Conservation (phyloP, 176 grass and related monocot genomes). For the Ampelocalamus luodianensis region DNA sequence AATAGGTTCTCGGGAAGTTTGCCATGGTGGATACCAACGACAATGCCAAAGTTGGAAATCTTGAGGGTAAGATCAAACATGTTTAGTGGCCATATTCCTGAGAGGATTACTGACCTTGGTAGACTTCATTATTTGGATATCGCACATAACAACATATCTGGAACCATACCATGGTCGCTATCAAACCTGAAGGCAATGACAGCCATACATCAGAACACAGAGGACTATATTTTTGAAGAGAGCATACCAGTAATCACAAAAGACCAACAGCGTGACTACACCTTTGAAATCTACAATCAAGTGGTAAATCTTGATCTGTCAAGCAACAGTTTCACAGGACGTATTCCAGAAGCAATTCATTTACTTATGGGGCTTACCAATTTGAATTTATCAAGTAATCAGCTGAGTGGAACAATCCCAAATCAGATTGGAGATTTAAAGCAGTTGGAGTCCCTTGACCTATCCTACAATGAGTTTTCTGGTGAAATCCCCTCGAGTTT, state of each 20-base stretch:
- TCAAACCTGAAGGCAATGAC: slow-evolving; percentile 35
- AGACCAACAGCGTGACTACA: not conserved
- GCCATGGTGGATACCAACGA: slow-evolving; percentile 37
- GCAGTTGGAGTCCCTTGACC: not conserved
- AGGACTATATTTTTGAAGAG: not conserved
- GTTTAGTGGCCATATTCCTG: slow-evolving; percentile 40
- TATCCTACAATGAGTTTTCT: not conserved
- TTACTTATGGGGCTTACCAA: not conserved
- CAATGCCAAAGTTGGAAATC: not conserved
- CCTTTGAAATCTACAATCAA: not conserved
- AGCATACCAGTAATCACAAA: not conserved
- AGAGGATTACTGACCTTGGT: not conserved
- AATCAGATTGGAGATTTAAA: not conserved
- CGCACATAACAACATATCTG: slow-evolving; percentile 36
- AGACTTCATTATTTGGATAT: not conserved
- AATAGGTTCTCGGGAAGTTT: slow-evolving; percentile 40
- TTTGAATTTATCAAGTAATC: not conserved
- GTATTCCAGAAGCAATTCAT: not conserved
- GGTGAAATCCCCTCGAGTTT: not conserved
- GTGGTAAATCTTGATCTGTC: not conserved
- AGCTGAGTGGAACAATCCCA: not conserved
- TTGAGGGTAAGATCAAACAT: slow-evolving; percentile 42
- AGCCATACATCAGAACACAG: not conserved
- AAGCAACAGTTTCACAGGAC: not conserved
- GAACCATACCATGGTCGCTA: slow-evolving; percentile 29